These are phyloP conservation scores for Cyclostephanos tholiformis DNA, from an alignment of 108 stramenopile species.

Conservation along the genomic window DNA sequence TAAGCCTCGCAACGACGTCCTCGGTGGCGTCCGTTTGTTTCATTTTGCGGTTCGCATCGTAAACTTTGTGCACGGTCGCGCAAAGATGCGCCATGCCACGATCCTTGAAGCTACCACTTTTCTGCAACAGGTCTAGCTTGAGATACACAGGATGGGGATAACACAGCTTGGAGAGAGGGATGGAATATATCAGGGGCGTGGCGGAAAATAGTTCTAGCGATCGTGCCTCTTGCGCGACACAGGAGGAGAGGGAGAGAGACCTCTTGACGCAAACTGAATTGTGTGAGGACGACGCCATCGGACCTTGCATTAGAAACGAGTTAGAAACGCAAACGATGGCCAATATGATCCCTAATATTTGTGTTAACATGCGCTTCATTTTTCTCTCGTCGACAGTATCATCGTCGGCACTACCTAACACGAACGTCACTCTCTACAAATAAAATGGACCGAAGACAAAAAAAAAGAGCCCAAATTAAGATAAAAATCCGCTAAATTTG, in stretches of 20 bases:
- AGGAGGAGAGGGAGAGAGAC: conserved; percentile 22
- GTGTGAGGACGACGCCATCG: not conserved
- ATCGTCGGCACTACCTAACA: too few species aligned
- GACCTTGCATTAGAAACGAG: not conserved
- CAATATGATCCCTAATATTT: too few species aligned
- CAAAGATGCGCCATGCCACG: conserved; percentile 85
- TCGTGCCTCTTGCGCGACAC: conserved; percentile 49
- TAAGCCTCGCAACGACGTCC: conserved; percentile 12
- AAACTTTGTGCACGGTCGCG: conserved; percentile 39
- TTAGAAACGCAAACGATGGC: not conserved
- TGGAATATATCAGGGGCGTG: conserved; percentile 69
- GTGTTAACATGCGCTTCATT: too few species aligned
- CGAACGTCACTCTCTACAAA: too few species aligned
- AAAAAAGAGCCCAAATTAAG: too few species aligned
- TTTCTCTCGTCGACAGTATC: too few species aligned
- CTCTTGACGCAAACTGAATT: not conserved
- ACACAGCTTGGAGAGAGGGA: conserved; percentile 53
- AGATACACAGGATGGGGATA: conserved; percentile 66
- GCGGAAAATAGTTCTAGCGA: conserved; percentile 37
- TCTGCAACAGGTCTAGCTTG: conserved; percentile 76
- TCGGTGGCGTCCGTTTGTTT: not conserved
- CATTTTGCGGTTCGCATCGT: conserved; percentile 29
- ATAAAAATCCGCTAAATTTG: too few species aligned
- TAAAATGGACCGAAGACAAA: too few species aligned
- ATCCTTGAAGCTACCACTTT: conserved; percentile 77